A percentile compares a stretch with the other conserved stretches of the same genome.
phyloP scores from a whole-genome alignment of 768 basidiomycete genomes.

The Rhizopogon sp. region DNA sequence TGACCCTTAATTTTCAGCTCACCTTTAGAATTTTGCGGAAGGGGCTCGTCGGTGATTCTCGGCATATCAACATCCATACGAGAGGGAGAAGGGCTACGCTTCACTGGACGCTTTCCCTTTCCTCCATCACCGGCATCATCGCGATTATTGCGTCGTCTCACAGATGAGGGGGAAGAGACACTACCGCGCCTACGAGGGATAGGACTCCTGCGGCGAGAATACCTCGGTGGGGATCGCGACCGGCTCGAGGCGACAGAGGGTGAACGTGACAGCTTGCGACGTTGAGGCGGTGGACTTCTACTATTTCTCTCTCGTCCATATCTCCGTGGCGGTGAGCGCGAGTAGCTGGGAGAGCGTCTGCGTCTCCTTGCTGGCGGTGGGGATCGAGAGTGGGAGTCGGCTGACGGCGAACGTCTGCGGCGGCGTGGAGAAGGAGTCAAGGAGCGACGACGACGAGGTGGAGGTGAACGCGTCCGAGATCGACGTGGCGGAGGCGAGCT shows the following conservation, averaged over 20 bases:
- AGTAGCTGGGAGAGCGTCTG: constrained; percentile 43
- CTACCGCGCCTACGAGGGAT: constrained; percentile 32
- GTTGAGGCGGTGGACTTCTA: constrained; percentile 47
- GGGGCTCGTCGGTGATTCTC: constrained; percentile 23
- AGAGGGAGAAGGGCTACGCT: constrained; percentile 21
- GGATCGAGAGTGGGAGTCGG: constrained; percentile 18
- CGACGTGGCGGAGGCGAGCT: constrained; percentile 34
- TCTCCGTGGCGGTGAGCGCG: constrained; percentile 42
- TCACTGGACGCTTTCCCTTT: constrained; percentile 14
- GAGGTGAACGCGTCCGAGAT: constrained; percentile 40
- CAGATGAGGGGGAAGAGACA: constrained; percentile 31
- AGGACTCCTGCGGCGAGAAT: constrained; percentile 41
- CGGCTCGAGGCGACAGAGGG: constrained; percentile 33
- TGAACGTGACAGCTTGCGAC: constrained; percentile 26
- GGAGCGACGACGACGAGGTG: constrained; percentile 30
- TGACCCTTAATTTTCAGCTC: constrained; percentile 80
- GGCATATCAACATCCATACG: constrained; percentile 18
- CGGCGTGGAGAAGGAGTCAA: constrained; percentile 36
- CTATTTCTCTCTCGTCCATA: constrained; percentile 35
- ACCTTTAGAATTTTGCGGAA: constrained; percentile 28
- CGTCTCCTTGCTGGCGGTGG: constrained; percentile 31
- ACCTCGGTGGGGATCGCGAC: constrained; percentile 36
- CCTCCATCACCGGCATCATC: constrained; percentile 9
- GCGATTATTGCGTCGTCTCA: constrained; percentile 26
- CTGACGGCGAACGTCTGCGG: constrained; percentile 29